Conservation (phyloP, 1,284 basidiomycete genomes). For the Malassezia sp. region DNA sequence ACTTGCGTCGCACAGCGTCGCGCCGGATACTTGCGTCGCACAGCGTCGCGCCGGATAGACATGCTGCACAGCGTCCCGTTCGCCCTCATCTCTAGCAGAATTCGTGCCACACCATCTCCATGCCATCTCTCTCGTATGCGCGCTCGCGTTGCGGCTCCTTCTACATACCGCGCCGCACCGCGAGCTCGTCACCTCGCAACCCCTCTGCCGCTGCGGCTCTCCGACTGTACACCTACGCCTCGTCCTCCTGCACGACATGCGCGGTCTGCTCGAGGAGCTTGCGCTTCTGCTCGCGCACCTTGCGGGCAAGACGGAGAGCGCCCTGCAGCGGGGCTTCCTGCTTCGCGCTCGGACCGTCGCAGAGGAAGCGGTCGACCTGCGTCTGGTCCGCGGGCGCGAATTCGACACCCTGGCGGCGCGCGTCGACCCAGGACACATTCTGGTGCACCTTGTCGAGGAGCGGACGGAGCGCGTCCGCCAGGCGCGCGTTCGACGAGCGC, state of each 20-base stretch:
- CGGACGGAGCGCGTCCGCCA: slow-evolving; percentile 23
- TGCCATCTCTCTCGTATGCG: no score
- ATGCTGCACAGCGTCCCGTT: no score
- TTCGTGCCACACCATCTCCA: not conserved
- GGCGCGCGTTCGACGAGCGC: slow-evolving; percentile 27
- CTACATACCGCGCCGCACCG: no score
- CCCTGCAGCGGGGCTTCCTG: slow-evolving; percentile 37
- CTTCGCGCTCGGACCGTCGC: slow-evolving; percentile 18
- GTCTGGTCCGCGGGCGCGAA: slow-evolving; percentile 33
- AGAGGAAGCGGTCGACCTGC: slow-evolving; percentile 20
- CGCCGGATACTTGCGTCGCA: no score
- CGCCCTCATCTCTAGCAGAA: no score
- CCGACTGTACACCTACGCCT: slow-evolving; percentile 9
- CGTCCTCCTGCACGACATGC: slow-evolving; percentile 24
- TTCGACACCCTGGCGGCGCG: slow-evolving; percentile 30
- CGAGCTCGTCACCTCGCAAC: no score
- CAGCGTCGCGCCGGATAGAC: no score
- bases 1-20: no score
- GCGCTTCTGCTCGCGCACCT: slow-evolving; percentile 41
- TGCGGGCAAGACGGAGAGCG: slow-evolving; percentile 34
- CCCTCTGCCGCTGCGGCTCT: no score
- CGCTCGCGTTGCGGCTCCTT: no score
- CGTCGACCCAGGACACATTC: slow-evolving; percentile 30
- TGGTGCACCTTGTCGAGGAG: slow-evolving; percentile 36
- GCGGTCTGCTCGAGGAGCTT: slow-evolving; percentile 29